Percentiles rank a stretch among this genome's conserved stretches.
These are phyloP conservation scores for Leptographium galeiforme DNA, from an alignment of 2,329 filamentous ascomycete genomes.

Conservation along the genomic window DNA sequence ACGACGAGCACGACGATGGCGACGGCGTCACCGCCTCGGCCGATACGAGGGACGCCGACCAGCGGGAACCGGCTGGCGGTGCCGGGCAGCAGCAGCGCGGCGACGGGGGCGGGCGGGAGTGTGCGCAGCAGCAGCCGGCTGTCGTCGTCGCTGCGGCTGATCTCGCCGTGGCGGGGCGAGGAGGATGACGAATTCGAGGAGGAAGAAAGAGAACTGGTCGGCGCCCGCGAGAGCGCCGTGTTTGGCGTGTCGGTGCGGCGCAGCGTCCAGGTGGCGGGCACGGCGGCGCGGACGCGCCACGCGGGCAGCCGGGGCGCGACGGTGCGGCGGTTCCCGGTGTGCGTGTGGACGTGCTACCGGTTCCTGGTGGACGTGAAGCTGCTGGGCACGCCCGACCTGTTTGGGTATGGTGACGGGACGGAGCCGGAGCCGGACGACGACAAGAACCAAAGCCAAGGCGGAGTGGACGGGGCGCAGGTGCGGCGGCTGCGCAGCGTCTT, in stretches of 20 bases:
- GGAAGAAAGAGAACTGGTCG: neutral
- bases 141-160: neutral
- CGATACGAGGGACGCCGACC: too few species aligned
- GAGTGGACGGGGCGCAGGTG: conserved; percentile 15
- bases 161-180: neutral
- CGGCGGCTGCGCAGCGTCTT: conserved; percentile 24
- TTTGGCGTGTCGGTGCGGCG: conserved; percentile 26
- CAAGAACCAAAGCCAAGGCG: conserved; percentile 19
- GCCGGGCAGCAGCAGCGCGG: too few species aligned
- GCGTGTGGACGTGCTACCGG: conserved; percentile 25
- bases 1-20: too few species aligned
- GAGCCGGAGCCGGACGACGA: conserved; percentile 21
- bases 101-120: too few species aligned
- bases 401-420: conserved; percentile 19
- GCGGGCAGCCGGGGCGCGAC: conserved; percentile 20
- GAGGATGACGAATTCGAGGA: neutral
- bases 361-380: conserved; percentile 23
- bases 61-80: too few species aligned
- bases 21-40: too few species aligned
- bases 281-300: conserved; percentile 25
- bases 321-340: conserved; percentile 25
- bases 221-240: conserved; percentile 16
- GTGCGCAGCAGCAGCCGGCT: neutral
- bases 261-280: conserved; percentile 25
- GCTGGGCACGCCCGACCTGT: conserved; percentile 22